Conservation (phyloP, 495 filamentous ascomycete genomes). For the Penicillium odoratum region DNA sequence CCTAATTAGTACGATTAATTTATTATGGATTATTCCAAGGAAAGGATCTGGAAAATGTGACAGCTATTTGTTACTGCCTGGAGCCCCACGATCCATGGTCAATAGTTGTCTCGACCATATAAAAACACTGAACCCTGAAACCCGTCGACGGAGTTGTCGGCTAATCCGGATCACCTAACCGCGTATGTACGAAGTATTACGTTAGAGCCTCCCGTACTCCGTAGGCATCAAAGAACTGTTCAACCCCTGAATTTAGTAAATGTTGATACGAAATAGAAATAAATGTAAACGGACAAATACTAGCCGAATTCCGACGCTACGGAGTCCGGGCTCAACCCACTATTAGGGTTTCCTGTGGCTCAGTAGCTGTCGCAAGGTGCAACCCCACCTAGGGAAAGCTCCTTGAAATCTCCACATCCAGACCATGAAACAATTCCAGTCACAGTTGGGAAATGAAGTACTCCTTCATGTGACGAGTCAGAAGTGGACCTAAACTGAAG, state of each 20-base stretch:
- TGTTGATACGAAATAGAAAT: not conserved
- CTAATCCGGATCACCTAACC: not conserved
- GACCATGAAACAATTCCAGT: constrained; percentile 20
- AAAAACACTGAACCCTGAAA: constrained; percentile 19
- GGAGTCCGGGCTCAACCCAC: constrained; percentile 8
- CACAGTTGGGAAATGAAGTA: constrained; percentile 21
- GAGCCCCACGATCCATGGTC: not conserved
- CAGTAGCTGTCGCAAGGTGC: constrained; percentile 1
- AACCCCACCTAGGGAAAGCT: constrained; percentile 10
- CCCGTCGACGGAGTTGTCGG: constrained; percentile 2
- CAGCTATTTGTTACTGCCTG: not conserved
- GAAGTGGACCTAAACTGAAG: not conserved
- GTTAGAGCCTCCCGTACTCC: not conserved
- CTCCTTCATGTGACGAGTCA: constrained; percentile 4
- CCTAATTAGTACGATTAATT: not conserved
- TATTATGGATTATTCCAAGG: not conserved
- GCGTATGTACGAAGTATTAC: not conserved
- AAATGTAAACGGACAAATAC: not conserved
- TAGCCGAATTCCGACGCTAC: not conserved
- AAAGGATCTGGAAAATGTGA: not conserved
- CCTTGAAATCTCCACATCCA: constrained; percentile 26
- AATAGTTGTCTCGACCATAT: not conserved
- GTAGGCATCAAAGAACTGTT: not conserved
- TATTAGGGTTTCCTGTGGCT: constrained; percentile 17
- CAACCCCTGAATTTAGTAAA: not conserved